Conservation (phyloP, 2,329 filamentous ascomycete species). For the Byssothecium circinans region DNA sequence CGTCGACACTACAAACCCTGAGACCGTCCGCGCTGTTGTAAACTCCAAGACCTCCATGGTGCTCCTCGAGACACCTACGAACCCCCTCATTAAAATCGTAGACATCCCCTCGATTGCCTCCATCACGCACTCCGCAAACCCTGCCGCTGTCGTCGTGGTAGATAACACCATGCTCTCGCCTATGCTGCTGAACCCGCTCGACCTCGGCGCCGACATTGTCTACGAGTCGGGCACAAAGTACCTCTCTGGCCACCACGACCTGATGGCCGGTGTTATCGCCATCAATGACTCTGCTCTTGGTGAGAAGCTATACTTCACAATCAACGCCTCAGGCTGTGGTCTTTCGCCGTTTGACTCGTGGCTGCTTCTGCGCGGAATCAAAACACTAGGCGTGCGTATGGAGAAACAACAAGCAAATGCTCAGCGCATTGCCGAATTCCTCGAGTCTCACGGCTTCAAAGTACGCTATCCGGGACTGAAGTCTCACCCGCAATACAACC, state of each 20-base stretch:
- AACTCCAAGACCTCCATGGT: slow-evolving; percentile 90
- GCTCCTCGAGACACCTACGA: slow-evolving; percentile 92
- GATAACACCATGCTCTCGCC: slow-evolving; percentile 99
- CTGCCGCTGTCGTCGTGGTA: slow-evolving; percentile 80
- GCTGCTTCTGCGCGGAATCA: slow-evolving; percentile 91
- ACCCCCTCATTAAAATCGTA: slow-evolving; percentile 97
- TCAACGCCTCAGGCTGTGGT: slow-evolving; percentile 94
- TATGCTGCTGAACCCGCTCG: slow-evolving; percentile 88
- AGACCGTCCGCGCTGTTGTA: slow-evolving; percentile 69
- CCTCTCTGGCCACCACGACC: slow-evolving; percentile 94
- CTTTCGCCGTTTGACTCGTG: slow-evolving; percentile 95
- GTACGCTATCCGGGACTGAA: slow-evolving; percentile 93
- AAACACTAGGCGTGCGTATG: slow-evolving; percentile 96
- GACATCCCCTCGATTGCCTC: slow-evolving; percentile 82
- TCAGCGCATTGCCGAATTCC: slow-evolving; percentile 85
- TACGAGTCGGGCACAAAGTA: slow-evolving; percentile 99
- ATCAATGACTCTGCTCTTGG: slow-evolving; percentile 80
- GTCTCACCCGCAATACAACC: slow-evolving; percentile 92
- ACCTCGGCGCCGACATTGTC: slow-evolving; percentile 91
- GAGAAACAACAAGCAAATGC: slow-evolving; percentile 97
- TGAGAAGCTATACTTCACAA: slow-evolving; percentile 92
- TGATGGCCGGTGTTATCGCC: slow-evolving; percentile 97
- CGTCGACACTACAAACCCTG: slow-evolving; percentile 84
- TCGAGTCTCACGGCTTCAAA: slow-evolving; percentile 87
- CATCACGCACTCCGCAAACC: slow-evolving; percentile 74